phyloP scores from a whole-genome alignment of 805 yeast genomes.

The Middelhovenomyces tepae region DNA sequence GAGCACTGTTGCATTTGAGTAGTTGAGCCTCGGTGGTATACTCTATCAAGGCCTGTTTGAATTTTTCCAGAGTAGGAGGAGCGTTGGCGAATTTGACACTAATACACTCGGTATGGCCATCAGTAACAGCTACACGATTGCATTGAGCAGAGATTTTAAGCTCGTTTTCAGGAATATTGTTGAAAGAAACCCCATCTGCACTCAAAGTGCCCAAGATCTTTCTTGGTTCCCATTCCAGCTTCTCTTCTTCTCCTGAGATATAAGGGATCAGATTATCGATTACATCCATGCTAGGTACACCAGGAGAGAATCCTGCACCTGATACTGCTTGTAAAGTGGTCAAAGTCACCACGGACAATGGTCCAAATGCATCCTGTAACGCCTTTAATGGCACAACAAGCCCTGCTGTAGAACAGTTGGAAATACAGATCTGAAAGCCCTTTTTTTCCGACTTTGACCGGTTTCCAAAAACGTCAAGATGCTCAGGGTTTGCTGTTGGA shows the following conservation, averaged over 20 bases:
- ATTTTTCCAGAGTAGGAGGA: slow-evolving; percentile 77
- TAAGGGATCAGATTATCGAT: slow-evolving; percentile 91
- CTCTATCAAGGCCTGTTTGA: slow-evolving; percentile 58
- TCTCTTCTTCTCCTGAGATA: slow-evolving; percentile 96
- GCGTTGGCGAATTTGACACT: slow-evolving; percentile 71
- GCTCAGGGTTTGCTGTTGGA: slow-evolving; percentile 91
- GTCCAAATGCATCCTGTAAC: slow-evolving; percentile 83
- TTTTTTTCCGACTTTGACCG: too few relatives aligned
- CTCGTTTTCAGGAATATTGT: slow-evolving; percentile 54
- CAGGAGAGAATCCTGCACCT: slow-evolving; percentile 98
- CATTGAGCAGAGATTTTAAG: slow-evolving; percentile 91
- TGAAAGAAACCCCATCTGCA: slow-evolving; percentile 41
- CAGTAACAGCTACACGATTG: slow-evolving; percentile 93
- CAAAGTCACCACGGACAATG: slow-evolving; percentile 74
- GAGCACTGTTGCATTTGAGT: slow-evolving; percentile 85
- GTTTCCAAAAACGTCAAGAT: slow-evolving; percentile 62
- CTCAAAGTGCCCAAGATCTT: slow-evolving; percentile 71
- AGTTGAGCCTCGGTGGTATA: slow-evolving; percentile 77
- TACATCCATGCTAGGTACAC: slow-evolving; percentile 91
- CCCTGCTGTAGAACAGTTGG: slow-evolving; percentile 98
- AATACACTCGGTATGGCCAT: slow-evolving; percentile 96
- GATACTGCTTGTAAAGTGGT: slow-evolving; percentile 96
- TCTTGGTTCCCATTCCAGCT: slow-evolving; percentile 96
- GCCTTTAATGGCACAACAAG: slow-evolving; percentile 95
- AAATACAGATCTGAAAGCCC: slow-evolving; percentile 89